Evolutionary conservation across 345 rosid species (phyloP), one percentile per base, ranked within the genome.

Genomic region (Arabidopsis arenosa): DNA sequence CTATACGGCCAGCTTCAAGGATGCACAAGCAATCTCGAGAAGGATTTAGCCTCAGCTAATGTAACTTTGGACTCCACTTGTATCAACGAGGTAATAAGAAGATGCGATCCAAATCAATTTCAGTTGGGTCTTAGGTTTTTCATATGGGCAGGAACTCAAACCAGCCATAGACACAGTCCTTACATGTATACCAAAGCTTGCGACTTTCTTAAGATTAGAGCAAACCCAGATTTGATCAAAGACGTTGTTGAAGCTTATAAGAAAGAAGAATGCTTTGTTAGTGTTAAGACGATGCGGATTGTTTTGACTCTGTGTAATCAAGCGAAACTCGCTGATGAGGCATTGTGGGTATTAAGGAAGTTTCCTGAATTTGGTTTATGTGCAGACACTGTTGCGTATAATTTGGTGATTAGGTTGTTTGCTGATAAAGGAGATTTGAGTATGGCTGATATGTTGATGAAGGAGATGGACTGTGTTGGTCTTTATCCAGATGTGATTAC

Each of bases 111-210:
- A 7, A 79, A 54, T 64, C 82, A 85, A n/a, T 69, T 80, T 62
- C 80, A 76, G 3, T 40, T 65, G 80, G 96, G 91, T 83, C 85
- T 94, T 53, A 80, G 93, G 54, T 94, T 94, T 70, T 92, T 92
- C 55, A 53, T 94, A 8, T 90, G 93, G 98, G 87, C 93, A 26
- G 97, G 92, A 79, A 81, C 73, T 13, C 97, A 86, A 52, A 80
- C 91, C 1, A 78, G 75, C 35, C 87, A 85, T 53, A 84, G 90
- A 80, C 96, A 92, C 79, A 87, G 89, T 75, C 68, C 83, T 14
- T 89, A 75, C 56, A 79, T 82, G 89, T 90, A 89, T 56, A 41
- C 75, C 41, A 84, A 82, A 79, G 97, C 90, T 78, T 90, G 95
- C 75, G 79, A 81, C 4, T 71, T 87, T 72, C 81, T 87, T 57